Evolutionary conservation across 371 early-diverging fungal genomes (phyloP).

Genomic region (Rhizopus microsporus): DNA sequence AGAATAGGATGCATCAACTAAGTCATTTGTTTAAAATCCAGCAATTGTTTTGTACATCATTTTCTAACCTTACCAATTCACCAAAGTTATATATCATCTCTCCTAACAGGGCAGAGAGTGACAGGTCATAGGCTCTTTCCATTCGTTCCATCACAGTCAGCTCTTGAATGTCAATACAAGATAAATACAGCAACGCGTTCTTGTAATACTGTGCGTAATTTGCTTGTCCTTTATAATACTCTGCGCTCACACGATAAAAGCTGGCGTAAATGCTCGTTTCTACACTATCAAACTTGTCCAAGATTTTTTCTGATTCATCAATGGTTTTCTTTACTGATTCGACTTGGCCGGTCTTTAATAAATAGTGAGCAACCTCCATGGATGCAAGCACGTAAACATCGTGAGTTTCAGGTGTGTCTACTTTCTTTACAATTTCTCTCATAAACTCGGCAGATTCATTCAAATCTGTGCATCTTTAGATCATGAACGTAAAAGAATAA

Average conservation of each 20-base stretch:
- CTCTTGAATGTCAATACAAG: slow-evolving; percentile 86
- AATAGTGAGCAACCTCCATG: slow-evolving; percentile 87
- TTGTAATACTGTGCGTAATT: slow-evolving; percentile 94
- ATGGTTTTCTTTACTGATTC: slow-evolving; percentile 82
- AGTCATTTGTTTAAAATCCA: neutral
- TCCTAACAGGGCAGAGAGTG: slow-evolving; percentile 89
- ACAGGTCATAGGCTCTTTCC: slow-evolving; percentile 89
- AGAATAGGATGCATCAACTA: slow-evolving; percentile 95
- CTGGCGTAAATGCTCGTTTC: slow-evolving; percentile 91
- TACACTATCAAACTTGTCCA: slow-evolving; percentile 80
- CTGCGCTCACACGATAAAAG: slow-evolving; percentile 93
- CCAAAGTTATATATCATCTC: slow-evolving; percentile 98
- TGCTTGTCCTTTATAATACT: slow-evolving; percentile 94
- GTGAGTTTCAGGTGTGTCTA: slow-evolving; percentile 63
- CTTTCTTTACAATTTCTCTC: slow-evolving; percentile 64
- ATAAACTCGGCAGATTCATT: slow-evolving; percentile 71
- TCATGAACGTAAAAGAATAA: neutral
- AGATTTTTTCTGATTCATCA: slow-evolving; percentile 81
- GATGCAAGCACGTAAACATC: slow-evolving; percentile 86
- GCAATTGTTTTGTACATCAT: neutral
- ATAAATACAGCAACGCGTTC: slow-evolving; percentile 89
- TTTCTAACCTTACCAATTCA: slow-evolving; percentile 75
- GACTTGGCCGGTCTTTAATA: slow-evolving; percentile 72
- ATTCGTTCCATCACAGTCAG: slow-evolving; percentile 72
- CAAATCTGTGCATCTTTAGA: slow-evolving; percentile 42